phyloP scores from a whole-genome alignment of 805 yeast species.

The Candida stauntonica region DNA sequence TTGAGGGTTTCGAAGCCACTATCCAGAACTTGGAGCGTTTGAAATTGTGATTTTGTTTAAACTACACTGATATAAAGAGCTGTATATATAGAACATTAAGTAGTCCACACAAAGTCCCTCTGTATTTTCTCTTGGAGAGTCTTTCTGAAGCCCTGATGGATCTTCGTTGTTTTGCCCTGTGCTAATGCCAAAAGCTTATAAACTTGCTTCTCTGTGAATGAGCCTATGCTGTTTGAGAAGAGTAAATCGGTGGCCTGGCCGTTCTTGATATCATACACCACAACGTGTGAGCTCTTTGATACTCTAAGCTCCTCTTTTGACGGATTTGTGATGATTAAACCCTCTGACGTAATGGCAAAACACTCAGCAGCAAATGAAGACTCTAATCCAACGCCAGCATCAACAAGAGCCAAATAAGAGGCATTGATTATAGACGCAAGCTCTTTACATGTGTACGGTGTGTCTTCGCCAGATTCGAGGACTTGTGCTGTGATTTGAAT shows the following conservation, averaged over 20 bases:
- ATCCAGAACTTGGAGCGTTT: slow-evolving; percentile 79
- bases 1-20: slow-evolving; percentile 84
- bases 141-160: slow-evolving; percentile 48
- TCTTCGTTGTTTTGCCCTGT: slow-evolving; percentile 39
- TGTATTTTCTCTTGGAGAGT: slow-evolving; percentile 44
- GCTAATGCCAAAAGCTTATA: slow-evolving; percentile 49
- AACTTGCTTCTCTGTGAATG: slow-evolving; percentile 54
- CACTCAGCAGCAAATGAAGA: slow-evolving; percentile 58
- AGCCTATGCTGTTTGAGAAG: slow-evolving; percentile 70
- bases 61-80: too few species aligned
- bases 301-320: slow-evolving; percentile 35
- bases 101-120: slow-evolving; percentile 62
- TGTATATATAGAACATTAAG: too few species aligned
- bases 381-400: slow-evolving; percentile 70
- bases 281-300: slow-evolving; percentile 58
- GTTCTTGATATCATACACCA: slow-evolving; percentile 54
- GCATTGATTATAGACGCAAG: slow-evolving; percentile 50
- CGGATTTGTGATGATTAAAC: slow-evolving; percentile 41
- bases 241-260: slow-evolving; percentile 51
- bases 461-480: slow-evolving; percentile 47
- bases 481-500: slow-evolving; percentile 67
- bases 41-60: slow-evolving; percentile 48
- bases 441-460: slow-evolving; percentile 26
- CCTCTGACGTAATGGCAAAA: slow-evolving; percentile 35
- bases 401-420: slow-evolving; percentile 66